A percentile compares a stretch with the other conserved stretches of the same genome.
Conservation (phyloP, 2,329 filamentous ascomycete genomes). For the Gliomastix tumulicola region DNA sequence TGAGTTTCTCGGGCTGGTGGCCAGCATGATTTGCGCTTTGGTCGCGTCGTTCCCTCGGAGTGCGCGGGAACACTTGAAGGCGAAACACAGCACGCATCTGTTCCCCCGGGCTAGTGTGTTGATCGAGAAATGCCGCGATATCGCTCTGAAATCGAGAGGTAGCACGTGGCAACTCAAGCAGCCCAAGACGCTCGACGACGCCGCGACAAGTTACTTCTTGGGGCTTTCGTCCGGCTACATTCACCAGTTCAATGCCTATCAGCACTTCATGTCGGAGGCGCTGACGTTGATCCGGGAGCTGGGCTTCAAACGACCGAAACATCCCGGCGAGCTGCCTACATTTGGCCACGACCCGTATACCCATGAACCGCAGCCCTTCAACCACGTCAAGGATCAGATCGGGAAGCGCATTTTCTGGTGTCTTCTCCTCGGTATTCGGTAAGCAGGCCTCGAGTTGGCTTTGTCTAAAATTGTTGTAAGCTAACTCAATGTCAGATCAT, state of each 20-base stretch:
- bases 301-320: conserved; percentile 53
- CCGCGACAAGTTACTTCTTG: conserved; percentile 71
- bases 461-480: no score
- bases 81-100: conserved; percentile 53
- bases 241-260: conserved; percentile 58
- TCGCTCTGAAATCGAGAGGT: conserved; percentile 62
- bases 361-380: conserved; percentile 41
- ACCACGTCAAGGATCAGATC: conserved; percentile 66
- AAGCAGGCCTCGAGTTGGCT: conserved; percentile 10
- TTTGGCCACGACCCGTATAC: conserved; percentile 32
- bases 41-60: conserved; percentile 71
- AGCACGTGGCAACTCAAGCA: conserved; percentile 39
- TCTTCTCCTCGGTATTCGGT: conserved; percentile 67
- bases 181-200: conserved; percentile 42
- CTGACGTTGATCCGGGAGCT: conserved; percentile 62
- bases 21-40: conserved; percentile 68
- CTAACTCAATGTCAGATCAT: conserved; percentile 43
- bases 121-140: conserved; percentile 63
- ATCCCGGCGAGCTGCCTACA: conserved; percentile 24
- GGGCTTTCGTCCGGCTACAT: conserved; percentile 61
- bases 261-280: conserved; percentile 67
- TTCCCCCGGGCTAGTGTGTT: conserved; percentile 65
- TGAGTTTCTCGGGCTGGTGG: conserved; percentile 62
- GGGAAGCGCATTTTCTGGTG: conserved; percentile 81
- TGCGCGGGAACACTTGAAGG: conserved; percentile 61